A percentile compares a stretch with the other conserved stretches of the same genome.
These are phyloP conservation scores for Leishmania lainsoni DNA, from an alignment of 208 protist genomes.

Conservation along the genomic window DNA sequence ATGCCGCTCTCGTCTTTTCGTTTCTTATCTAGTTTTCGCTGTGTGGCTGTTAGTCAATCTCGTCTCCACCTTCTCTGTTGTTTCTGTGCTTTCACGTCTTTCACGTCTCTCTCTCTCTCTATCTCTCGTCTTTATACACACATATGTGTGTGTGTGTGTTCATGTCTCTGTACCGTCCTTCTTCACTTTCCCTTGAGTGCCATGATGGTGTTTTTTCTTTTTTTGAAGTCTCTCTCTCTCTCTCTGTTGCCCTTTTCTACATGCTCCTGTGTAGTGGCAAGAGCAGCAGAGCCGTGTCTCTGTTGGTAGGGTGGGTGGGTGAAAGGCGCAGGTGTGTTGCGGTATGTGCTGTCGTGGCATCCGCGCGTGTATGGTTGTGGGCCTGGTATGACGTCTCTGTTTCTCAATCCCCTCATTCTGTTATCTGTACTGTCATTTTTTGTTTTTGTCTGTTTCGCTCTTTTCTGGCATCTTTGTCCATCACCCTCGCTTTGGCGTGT, in stretches of 20 bases:
- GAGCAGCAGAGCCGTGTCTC: not conserved
- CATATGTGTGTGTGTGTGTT: not conserved
- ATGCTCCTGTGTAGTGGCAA: not conserved
- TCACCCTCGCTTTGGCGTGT: not conserved
- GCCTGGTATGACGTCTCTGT: not conserved
- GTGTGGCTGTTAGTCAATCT: not conserved
- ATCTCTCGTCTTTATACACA: not conserved
- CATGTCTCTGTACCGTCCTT: not conserved
- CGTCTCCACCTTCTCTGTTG: not conserved
- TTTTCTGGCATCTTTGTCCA: not conserved
- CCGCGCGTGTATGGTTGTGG: not conserved
- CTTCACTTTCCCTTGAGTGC: not conserved
- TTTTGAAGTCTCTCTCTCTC: not conserved
- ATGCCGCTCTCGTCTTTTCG: not conserved
- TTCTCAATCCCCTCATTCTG: not conserved
- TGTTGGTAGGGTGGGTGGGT: not conserved
- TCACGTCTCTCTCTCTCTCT: not conserved
- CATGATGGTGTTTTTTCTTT: not conserved
- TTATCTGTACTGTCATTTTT: slow-evolving; percentile 3
- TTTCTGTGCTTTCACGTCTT: not conserved
- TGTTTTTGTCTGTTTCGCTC: not conserved
- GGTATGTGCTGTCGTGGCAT: not conserved
- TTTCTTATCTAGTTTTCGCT: not conserved
- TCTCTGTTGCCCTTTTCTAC: not conserved
- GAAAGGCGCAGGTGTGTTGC: not conserved